phyloP scores from a whole-genome alignment of 208 protist genomes.

The Trypanosoma grayi region DNA sequence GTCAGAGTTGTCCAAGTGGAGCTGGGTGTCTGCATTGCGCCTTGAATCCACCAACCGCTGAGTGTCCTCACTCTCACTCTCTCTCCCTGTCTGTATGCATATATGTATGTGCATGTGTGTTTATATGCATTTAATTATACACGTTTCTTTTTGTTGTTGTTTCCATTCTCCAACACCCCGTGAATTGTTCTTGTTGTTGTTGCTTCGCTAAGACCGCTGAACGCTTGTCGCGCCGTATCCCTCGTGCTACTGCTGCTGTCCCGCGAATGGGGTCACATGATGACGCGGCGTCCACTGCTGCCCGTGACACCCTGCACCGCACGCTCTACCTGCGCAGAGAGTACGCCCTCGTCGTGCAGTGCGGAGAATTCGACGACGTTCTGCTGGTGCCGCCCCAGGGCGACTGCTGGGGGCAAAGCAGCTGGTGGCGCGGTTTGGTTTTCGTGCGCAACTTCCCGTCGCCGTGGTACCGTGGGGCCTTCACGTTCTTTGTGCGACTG shows the following conservation, averaged over 20 bases:
- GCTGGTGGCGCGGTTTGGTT: slow-evolving; percentile 49
- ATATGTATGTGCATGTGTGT: background rate
- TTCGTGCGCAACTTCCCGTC: slow-evolving; percentile 35
- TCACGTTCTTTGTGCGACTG: slow-evolving; percentile 52
- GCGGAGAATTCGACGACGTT: slow-evolving; percentile 29
- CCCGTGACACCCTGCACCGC: slow-evolving; percentile 46
- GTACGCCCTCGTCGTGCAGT: slow-evolving; percentile 25
- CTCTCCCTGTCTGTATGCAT: slow-evolving; percentile 7
- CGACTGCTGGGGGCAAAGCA: background rate
- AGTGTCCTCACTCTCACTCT: background rate
- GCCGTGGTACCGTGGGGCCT: slow-evolving; percentile 68
- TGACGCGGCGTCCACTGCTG: background rate
- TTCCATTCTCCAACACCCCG: background rate
- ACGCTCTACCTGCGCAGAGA: slow-evolving; percentile 62
- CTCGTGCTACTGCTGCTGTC: slow-evolving; percentile 3
- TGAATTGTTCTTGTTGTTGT: too few relatives aligned
- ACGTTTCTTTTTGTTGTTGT: background rate
- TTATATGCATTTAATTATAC: slow-evolving; percentile 15
- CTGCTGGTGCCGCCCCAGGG: slow-evolving; percentile 27
- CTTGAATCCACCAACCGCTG: background rate
- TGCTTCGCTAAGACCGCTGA: too few relatives aligned
- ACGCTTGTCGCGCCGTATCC: background rate
- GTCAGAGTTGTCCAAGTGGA: too few relatives aligned
- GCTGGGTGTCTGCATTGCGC: too few relatives aligned
- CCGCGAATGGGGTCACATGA: background rate